A percentile compares a stretch with the other conserved stretches of the same genome.
Evolutionary conservation across 129 eudicot species (phyloP).

Genomic region (Arctium minus): DNA sequence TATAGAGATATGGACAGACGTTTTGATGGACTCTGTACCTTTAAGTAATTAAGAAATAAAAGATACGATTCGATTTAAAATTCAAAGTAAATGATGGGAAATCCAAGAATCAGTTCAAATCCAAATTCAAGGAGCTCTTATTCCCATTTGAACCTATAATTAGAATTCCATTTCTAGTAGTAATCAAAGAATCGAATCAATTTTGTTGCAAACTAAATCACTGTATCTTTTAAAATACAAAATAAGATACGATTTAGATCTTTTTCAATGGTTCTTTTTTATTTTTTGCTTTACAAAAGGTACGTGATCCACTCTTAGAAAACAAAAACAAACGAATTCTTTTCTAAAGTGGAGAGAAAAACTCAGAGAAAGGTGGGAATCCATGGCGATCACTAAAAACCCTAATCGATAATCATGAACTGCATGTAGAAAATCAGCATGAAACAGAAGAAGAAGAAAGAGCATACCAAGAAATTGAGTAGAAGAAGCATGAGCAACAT

Average conservation of each 20-base stretch:
- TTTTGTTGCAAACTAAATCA: not conserved
- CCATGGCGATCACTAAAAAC: not conserved
- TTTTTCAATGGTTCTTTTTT: too few species aligned
- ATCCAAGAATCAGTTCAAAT: not conserved
- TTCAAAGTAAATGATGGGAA: not conserved
- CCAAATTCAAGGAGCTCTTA: not conserved
- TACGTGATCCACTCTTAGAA: not conserved
- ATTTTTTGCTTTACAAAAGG: not conserved
- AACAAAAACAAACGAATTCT: not conserved
- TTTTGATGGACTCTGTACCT: not conserved
- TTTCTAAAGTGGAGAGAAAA: not conserved
- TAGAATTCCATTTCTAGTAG: not conserved
- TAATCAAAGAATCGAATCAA: not conserved
- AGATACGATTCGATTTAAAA: not conserved
- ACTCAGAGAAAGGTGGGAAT: not conserved
- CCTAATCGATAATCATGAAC: not conserved
- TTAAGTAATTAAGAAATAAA: not conserved
- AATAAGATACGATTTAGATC: too few species aligned
- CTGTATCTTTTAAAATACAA: too few species aligned
- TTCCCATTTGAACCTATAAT: not conserved
- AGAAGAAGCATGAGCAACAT: slow-evolving; percentile 81
- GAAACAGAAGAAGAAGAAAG: not conserved
- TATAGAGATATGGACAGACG: not conserved
- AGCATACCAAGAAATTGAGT: slow-evolving; percentile 53
- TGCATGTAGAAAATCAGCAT: not conserved